Conservation (phyloP, 2,329 filamentous ascomycete genomes). For the Stachybotrys chlorohalonatus region DNA sequence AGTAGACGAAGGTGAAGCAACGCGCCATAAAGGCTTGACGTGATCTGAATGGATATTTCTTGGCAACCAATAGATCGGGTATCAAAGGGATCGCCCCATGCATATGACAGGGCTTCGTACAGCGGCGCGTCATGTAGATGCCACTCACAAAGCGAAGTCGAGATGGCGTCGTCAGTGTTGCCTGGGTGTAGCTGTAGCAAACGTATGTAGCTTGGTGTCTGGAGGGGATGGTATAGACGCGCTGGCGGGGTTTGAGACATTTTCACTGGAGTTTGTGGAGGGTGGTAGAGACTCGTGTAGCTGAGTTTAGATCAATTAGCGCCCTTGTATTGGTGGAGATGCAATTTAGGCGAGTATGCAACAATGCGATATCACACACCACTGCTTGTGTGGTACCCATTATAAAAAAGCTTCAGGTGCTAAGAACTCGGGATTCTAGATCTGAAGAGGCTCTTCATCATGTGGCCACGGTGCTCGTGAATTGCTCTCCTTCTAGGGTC, state of each 20-base stretch:
- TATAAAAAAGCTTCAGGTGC: too few relatives aligned
- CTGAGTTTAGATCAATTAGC: too few relatives aligned
- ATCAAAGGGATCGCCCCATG: background rate
- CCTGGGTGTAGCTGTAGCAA: background rate
- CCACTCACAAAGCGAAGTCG: background rate
- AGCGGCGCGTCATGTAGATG: background rate
- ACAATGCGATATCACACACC: too few relatives aligned
- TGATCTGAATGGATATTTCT: background rate
- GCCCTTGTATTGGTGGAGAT: too few relatives aligned
- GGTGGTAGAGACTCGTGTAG: too few relatives aligned
- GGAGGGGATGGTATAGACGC: background rate
- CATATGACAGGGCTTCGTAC: slow-evolving; percentile 1
- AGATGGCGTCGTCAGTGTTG: background rate
- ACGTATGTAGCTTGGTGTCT: background rate
- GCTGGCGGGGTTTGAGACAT: background rate
- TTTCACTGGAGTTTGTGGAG: background rate
- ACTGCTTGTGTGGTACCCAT: too few relatives aligned
- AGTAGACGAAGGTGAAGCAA: background rate
- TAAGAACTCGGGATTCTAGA: too few relatives aligned
- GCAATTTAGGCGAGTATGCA: too few relatives aligned
- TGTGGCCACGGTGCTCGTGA: too few relatives aligned
- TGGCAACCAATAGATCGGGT: background rate
- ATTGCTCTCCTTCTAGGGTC: too few relatives aligned
- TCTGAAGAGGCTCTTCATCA: too few relatives aligned
- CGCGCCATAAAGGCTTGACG: background rate